Evolutionary conservation across 805 yeast species (phyloP).

Genomic region (Lipomyces japonicus): DNA sequence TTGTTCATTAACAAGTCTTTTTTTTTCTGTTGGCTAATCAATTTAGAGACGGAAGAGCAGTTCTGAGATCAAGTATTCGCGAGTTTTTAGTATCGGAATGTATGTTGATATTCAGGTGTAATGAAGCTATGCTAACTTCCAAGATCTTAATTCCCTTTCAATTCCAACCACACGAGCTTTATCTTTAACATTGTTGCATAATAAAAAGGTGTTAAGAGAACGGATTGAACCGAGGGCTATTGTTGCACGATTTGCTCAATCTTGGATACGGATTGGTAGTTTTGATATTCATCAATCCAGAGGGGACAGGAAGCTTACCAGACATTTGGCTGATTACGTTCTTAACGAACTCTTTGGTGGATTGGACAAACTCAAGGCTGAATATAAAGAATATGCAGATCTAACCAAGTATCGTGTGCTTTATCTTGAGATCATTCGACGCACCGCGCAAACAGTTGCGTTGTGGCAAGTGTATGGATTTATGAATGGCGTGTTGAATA

Average conservation of each 20-base stretch:
- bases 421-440: conserved; percentile 59
- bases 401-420: conserved; percentile 62
- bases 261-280: conserved; percentile 85
- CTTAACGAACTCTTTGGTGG: conserved; percentile 58
- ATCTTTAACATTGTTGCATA: conserved; percentile 66
- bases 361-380: conserved; percentile 36
- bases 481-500: conserved; percentile 87
- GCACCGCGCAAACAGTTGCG: conserved; percentile 27
- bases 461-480: conserved; percentile 64
- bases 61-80: conserved; percentile 77
- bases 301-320: conserved; percentile 60
- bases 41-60: conserved; percentile 79
- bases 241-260: conserved; percentile 75
- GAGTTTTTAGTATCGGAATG: conserved; percentile 86
- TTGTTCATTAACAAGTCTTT: background rate
- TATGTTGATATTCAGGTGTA: background rate
- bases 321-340: conserved; percentile 65
- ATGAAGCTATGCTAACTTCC: background rate
- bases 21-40: background rate
- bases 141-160: conserved; percentile 62
- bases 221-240: conserved; percentile 74
- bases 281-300: conserved; percentile 79
- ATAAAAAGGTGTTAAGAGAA: conserved; percentile 69
- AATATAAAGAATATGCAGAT: conserved; percentile 29
- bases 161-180: conserved; percentile 86